Evolutionary conservation across 176 grass and related monocot genomes (phyloP).

Genomic region (Metroxylon sagu): DNA sequence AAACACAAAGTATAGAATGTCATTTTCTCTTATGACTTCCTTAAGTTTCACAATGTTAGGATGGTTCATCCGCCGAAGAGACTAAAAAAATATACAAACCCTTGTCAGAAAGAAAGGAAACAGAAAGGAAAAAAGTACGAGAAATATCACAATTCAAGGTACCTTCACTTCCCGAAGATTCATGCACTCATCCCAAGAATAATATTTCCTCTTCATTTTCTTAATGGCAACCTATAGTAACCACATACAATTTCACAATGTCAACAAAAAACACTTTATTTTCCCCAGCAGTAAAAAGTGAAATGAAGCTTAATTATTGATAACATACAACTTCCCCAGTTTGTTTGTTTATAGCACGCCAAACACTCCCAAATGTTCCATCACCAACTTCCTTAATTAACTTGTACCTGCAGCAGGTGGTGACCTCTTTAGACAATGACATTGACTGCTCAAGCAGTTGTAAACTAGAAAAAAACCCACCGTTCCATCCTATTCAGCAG

Average conservation of each 20-base stretch:
- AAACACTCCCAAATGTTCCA: conserved; percentile 96
- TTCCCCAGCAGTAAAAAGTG: background rate
- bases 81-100: conserved; percentile 37
- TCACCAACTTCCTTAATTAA: conserved; percentile 99
- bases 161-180: conserved; percentile 98
- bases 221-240: conserved; percentile 82
- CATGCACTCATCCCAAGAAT: conserved; percentile 96
- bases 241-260: background rate
- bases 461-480: conserved; percentile 21
- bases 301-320: background rate
- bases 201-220: conserved; percentile 99
- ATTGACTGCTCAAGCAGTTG: no score
- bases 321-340: conserved; percentile 90
- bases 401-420: conserved; percentile 60
- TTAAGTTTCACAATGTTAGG: conserved; percentile 97
- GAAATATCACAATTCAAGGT: background rate
- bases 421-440: no score
- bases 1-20: conserved; percentile 88
- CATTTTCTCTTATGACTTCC: conserved; percentile 91
- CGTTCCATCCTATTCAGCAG: conserved; percentile 42
- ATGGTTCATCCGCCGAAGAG: conserved; percentile 93
- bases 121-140: background rate
- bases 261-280: background rate
- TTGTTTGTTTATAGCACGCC: conserved; percentile 99
- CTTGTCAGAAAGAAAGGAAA: conserved; percentile 3